Conservation (phyloP, 2,329 filamentous ascomycete species). For the Pseudogymnoascus sp. region DNA sequence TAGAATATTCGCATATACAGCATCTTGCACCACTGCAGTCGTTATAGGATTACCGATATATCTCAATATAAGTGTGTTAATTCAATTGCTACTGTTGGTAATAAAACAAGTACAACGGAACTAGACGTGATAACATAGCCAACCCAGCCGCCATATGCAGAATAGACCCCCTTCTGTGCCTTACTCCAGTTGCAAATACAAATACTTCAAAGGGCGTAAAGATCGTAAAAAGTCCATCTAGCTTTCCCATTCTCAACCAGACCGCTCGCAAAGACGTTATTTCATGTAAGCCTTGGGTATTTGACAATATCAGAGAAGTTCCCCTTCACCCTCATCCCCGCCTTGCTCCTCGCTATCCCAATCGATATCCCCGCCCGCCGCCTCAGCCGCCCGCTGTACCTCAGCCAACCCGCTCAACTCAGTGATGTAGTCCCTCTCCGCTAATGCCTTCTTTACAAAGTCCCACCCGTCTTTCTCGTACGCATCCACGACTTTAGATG, state of each 20-base stretch:
- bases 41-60: background rate
- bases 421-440: slow-evolving; percentile 69
- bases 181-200: slow-evolving; percentile 3
- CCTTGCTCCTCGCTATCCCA: slow-evolving; percentile 45
- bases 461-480: slow-evolving; percentile 64
- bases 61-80: background rate
- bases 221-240: background rate
- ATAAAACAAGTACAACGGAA: background rate
- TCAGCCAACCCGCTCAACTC: slow-evolving; percentile 68
- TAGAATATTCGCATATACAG: slow-evolving; percentile 2
- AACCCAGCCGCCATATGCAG: background rate
- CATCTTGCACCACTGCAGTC: background rate
- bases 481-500: slow-evolving; percentile 56
- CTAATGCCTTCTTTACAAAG: slow-evolving; percentile 66
- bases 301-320: slow-evolving; percentile 14
- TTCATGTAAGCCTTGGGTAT: slow-evolving; percentile 8
- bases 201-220: background rate
- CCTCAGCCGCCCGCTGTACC: slow-evolving; percentile 54
- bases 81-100: slow-evolving; percentile 5
- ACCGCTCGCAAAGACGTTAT: slow-evolving; percentile 6
- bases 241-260: background rate
- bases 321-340: slow-evolving; percentile 45
- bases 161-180: background rate
- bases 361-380: slow-evolving; percentile 42
- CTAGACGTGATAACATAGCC: slow-evolving; percentile 1